Base-by-base conservation (phyloP, 1,284 basidiomycete genomes). In the Marasmius tenuissimus region DNA sequence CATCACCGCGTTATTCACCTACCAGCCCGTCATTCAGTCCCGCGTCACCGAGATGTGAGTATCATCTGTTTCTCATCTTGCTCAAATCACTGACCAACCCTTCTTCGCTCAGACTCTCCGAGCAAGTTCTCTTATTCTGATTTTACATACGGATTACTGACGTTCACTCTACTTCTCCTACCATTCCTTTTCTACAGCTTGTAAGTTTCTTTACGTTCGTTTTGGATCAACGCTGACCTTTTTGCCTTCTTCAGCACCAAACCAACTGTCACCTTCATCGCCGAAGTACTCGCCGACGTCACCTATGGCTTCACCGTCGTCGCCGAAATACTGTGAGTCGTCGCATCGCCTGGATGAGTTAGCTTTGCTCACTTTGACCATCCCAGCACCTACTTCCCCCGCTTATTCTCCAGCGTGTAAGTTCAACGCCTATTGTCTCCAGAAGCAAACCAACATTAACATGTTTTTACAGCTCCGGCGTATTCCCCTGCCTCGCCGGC, bases 1-100 rank as follows among this genome's bases (percentile, higher is more conserved):
- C 92, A 1, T 93, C 91, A 3, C 92, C 92, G 11, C 84, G 88
- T 20, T 94, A 93, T 74, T 93, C 90, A 9, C 93, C 93, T 1
- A 91, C 92, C 18, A 93, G 91, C 68, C 92, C 92, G 0, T 92
- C 91, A 0, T 94, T 93, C 79, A 93, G 90, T 63, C 92, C 92
- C n/a, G 87, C 91, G 34, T 93, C 91, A 20, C 91, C 92, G 27
- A 83, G 89, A 72, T 93, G 90, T 92, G 78, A 78, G 89, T 81
- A 14, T 63, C 33, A 50, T 56, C 59, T 38, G 57, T 58, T 42
- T 50, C 58, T 59, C 55, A 57, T 47, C 63, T 69, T 48, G 69
- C 75, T 70, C 61, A 3, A 49, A 57, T 33, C 60, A 66, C 49
- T 57, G 61, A 75, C 35, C 65, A 49, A 66, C 69, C 47, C 71